These are phyloP conservation scores for Mortierella sp. DNA, from an alignment of 371 early-diverging fungal genomes.

Conservation along the genomic window DNA sequence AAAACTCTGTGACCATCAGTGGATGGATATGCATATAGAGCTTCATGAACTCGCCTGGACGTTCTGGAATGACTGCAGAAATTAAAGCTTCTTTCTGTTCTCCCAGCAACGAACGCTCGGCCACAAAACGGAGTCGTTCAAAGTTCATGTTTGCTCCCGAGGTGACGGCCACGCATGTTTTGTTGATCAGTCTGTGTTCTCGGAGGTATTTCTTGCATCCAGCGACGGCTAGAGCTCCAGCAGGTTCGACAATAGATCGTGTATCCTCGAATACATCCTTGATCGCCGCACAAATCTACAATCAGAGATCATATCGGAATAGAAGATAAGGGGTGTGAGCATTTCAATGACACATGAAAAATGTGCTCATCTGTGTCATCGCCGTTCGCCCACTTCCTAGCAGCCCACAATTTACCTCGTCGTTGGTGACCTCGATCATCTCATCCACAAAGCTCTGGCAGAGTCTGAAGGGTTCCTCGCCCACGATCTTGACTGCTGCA, in stretches of 20 bases:
- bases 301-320: too few relatives aligned
- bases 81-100: conserved; percentile 91
- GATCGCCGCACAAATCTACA: conserved; percentile 93
- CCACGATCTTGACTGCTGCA: conserved; percentile 93
- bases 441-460: conserved; percentile 80
- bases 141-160: conserved; percentile 99
- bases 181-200: conserved; percentile 57
- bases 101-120: conserved; percentile 94
- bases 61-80: conserved; percentile 90
- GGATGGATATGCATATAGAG: conserved; percentile 89
- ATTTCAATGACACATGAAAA: background rate
- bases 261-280: conserved; percentile 98
- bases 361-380: background rate
- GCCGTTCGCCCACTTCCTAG: too few relatives aligned
- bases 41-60: conserved; percentile 88
- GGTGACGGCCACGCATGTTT: conserved; percentile 81
- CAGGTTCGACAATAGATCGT: conserved; percentile 94
- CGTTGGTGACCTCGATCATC: conserved; percentile 90
- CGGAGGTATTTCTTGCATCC: conserved; percentile 86
- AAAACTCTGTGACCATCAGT: conserved; percentile 90
- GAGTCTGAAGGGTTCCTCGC: conserved; percentile 90
- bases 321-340: background rate
- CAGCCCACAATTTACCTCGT: conserved; percentile 67
- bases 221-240: conserved; percentile 92
- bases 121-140: conserved; percentile 95